Base-by-base conservation (phyloP, 2,329 filamentous ascomycete species). In the Atkinsonella hypoxylon region DNA sequence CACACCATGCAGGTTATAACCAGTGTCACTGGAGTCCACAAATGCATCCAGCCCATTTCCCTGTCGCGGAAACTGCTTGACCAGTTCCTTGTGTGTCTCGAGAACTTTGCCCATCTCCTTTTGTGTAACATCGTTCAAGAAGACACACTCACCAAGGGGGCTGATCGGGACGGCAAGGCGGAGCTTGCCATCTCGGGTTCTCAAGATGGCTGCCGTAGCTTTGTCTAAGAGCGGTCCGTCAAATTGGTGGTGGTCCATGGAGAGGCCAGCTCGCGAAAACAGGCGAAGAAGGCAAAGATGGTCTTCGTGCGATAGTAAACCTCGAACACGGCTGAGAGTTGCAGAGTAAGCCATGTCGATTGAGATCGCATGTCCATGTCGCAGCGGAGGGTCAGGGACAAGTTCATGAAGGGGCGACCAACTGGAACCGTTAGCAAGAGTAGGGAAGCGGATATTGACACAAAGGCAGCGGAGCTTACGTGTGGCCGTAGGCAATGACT, bases 321-420 rank as follows among this genome's bases (percentile, higher is more conserved):
- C 79, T n/a, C 80, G 76, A 53, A 72, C 64, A 60, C 82, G 76
- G 17, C 83, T 81, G 4, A 87, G 71, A 0, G 83, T 87, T 0
- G 83, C 82, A 0, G 82, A 84, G 67, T 83, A 87, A 0, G 83
- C 83, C 83, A 87, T 87, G 62, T 87, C 83, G 54, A 87, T 84
- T 2, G 80, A 83, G 57, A 87, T 87, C 56, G 83, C 83, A 60
- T 87, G 83, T 3, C 83, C 83, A 61, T 87, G 84, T 41, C 83
- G 79, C 42, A 87, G 75, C 1, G 83, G 83, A 0, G 81, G 79
- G 47, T 82, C 76, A 0, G 83, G 83, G 0, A 83, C 73, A 10
- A 88, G 75, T 65, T 87, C 83, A 60, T 87, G 82, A 6, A 86
- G 72, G 18, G 83, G 83, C 4, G 82, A 86, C 83, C 83, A 87